These are phyloP conservation scores for Penicillium turbatum DNA, from an alignment of 495 filamentous ascomycete genomes.

Conservation along the genomic window DNA sequence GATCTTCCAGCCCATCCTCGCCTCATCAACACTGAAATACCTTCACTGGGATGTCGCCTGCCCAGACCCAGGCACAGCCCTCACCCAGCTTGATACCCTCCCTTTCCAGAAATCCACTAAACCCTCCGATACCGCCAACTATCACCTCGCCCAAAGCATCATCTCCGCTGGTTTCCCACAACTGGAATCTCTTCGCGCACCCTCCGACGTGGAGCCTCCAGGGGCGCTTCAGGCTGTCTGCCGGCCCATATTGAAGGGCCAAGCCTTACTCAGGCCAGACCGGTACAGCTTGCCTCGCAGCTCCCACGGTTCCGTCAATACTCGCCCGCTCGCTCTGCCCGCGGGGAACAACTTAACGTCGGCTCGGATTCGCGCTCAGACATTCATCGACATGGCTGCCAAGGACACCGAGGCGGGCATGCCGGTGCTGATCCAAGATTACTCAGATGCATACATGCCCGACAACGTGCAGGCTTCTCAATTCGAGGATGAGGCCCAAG, in stretches of 20 bases:
- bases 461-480: slow-evolving; percentile 32
- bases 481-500: slow-evolving; percentile 36
- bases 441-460: slow-evolving; percentile 39
- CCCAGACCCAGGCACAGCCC: slow-evolving; percentile 38
- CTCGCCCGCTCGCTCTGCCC: slow-evolving; percentile 40
- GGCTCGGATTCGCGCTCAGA: slow-evolving; percentile 46
- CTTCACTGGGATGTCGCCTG: slow-evolving; percentile 80
- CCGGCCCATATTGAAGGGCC: slow-evolving; percentile 49
- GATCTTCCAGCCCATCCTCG: slow-evolving; percentile 65
- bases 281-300: slow-evolving; percentile 46
- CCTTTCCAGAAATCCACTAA: slow-evolving; percentile 37
- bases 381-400: slow-evolving; percentile 46
- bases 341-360: slow-evolving; percentile 46
- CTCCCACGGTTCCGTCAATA: slow-evolving; percentile 44
- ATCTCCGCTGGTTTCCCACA: slow-evolving; percentile 64
- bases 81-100: slow-evolving; percentile 37
- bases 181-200: slow-evolving; percentile 63
- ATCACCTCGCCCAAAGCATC: slow-evolving; percentile 70
- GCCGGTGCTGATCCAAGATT: slow-evolving; percentile 42
- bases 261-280: slow-evolving; percentile 47
- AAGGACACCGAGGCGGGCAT: slow-evolving; percentile 43
- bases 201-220: slow-evolving; percentile 62
- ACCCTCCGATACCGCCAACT: slow-evolving; percentile 53
- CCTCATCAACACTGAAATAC: slow-evolving; percentile 59
- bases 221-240: slow-evolving; percentile 70